Evolutionary conservation across 495 filamentous ascomycete species (phyloP), one percentile per base, ranked within the genome.

Genomic region (Parathielavia appendiculata): DNA sequence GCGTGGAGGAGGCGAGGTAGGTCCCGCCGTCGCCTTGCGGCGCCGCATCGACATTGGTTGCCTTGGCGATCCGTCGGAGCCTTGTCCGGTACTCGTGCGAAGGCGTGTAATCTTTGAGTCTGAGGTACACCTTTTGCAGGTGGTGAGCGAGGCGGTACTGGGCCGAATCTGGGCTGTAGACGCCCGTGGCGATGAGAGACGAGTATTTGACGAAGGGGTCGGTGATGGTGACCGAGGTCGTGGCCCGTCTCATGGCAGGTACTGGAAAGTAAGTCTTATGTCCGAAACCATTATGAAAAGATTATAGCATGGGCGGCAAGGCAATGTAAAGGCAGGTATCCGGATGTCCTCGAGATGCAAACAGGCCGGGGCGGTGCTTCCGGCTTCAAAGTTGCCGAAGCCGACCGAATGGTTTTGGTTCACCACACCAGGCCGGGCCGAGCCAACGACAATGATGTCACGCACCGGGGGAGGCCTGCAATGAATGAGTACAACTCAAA

Each of bases 141-240:
- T 88, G 83, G 13, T 86, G 70, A 19, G 87, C 85, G 17, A 87
- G 72, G 16, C 84, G 77, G 67, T 87, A 78, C 66, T 88, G 85
- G n/a, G 85, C 73, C 0, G 79, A 76, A 70, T 89, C 87, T 13
- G 82, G 84, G 22, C 69, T 63, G 59, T 83, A 84, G 35, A 70
- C 58, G 45, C 83, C 81, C 0, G 83, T 83, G 40, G 82, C 75
- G 12, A 89, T 65, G 4, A 89, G 70, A 3, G 83, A 70, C 23
- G 82, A 76, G 66, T 89, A 91, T 51, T 87, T 81, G 56, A 88
- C 75, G 38, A 89, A 72, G 5, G 86, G 87, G 64, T 89, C 87
- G 8, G 87, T 88, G 62, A 91, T 88, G 48, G 84, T 76, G 20
- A 89, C 56, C 43, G 71, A 73, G 52, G 71, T 72, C 36, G 70